Evolutionary conservation across 1,284 basidiomycete species (phyloP).

Genomic region (Moesziomyces parantarcticus): DNA sequence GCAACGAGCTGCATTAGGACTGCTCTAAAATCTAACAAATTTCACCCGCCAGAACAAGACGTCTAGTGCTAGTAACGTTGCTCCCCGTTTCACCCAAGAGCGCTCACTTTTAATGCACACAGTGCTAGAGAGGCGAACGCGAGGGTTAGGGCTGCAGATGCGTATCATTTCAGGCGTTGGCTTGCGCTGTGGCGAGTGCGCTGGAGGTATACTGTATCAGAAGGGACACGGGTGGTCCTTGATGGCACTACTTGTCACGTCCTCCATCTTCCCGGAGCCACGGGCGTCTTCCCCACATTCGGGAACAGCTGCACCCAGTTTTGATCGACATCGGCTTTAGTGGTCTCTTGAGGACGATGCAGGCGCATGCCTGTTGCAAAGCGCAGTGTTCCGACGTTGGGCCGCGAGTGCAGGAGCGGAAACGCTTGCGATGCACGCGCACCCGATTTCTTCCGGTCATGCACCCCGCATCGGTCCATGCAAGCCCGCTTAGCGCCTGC

Average conservation of each 20-base stretch:
- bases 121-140: no score
- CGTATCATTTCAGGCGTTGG: no score
- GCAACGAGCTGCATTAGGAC: no score
- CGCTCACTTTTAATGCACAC: no score
- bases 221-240: no score
- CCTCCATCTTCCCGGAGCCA: not conserved
- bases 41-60: no score
- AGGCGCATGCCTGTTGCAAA: not conserved
- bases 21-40: no score
- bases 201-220: no score
- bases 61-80: no score
- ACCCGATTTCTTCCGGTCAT: slow-evolving; percentile 41
- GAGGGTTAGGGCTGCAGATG: no score
- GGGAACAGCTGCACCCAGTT: slow-evolving; percentile 11
- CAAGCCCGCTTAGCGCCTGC: slow-evolving; percentile 1
- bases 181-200: no score
- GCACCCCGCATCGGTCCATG: slow-evolving; percentile 23
- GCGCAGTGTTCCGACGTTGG: not conserved
- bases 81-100: no score
- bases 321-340: slow-evolving; percentile 17
- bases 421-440: slow-evolving; percentile 2
- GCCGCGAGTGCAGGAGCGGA: slow-evolving; percentile 2
- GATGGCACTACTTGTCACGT: not conserved
- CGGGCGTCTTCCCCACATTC: slow-evolving; percentile 10
- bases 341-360: slow-evolving; percentile 8